Evolutionary conservation across 495 filamentous ascomycete species (phyloP).

Genomic region (Penicillium riverlandense): DNA sequence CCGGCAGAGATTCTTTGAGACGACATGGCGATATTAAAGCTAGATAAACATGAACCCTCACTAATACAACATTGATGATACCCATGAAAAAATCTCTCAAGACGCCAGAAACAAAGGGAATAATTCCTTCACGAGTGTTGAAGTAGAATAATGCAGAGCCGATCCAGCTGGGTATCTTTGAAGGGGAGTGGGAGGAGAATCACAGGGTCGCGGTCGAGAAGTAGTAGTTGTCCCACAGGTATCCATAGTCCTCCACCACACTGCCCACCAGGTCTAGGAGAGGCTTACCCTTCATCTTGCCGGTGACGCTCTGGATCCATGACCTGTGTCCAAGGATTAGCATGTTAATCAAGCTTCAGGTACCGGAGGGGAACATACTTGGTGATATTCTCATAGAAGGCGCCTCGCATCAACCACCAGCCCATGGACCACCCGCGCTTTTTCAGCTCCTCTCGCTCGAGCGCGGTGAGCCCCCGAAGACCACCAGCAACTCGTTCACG

Average conservation of each 20-base stretch:
- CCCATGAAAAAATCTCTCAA: conserved; percentile 3
- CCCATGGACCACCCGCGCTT: conserved; percentile 81
- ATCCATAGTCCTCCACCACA: conserved; percentile 91
- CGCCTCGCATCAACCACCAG: conserved; percentile 94
- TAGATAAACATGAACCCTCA: conserved; percentile 7
- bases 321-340: conserved; percentile 32
- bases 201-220: conserved; percentile 69
- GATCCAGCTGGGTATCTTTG: conserved; percentile 14
- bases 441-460: conserved; percentile 82
- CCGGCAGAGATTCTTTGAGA: conserved; percentile 21
- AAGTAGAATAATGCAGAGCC: too few species aligned
- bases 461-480: conserved; percentile 62
- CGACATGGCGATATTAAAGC: conserved; percentile 7
- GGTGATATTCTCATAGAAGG: conserved; percentile 91
- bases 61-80: conserved; percentile 21
- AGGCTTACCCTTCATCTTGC: conserved; percentile 64
- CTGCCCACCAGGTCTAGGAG: conserved; percentile 73
- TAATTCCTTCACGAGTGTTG: neutral
- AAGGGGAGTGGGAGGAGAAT: conserved; percentile 7
- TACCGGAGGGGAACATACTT: conserved; percentile 41
- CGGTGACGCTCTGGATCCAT: conserved; percentile 53
- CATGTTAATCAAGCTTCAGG: conserved; percentile 9
- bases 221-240: conserved; percentile 96
- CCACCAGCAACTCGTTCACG: conserved; percentile 59
- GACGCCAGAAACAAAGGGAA: conserved; percentile 9